A percentile compares a stretch with the other conserved stretches of the same genome.
Conservation (phyloP, 768 basidiomycete species). For the Suillus sp. region DNA sequence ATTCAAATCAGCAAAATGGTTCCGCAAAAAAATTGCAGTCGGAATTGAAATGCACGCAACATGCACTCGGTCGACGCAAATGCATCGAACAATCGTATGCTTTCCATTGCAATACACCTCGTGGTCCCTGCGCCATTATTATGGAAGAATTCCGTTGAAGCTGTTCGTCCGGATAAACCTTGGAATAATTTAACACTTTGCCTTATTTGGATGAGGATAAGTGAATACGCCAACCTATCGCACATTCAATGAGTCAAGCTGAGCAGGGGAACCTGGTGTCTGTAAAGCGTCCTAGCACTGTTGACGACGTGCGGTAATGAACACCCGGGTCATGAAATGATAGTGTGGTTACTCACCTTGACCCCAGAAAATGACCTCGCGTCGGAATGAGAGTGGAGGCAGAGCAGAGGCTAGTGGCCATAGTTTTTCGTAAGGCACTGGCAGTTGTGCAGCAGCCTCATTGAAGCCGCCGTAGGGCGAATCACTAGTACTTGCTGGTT, state of each 20-base stretch:
- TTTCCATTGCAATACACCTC: background rate
- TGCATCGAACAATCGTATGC: background rate
- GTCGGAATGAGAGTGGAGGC: background rate
- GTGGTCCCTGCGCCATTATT: too few relatives aligned
- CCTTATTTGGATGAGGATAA: conserved; percentile 37
- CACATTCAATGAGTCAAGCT: background rate
- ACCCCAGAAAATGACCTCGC: background rate
- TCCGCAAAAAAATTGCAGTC: conserved; percentile 31
- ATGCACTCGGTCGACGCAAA: conserved; percentile 21
- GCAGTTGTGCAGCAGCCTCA: background rate
- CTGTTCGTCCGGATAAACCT: conserved; percentile 16
- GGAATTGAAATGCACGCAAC: conserved; percentile 32
- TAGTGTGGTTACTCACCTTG: background rate
- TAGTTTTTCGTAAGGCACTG: background rate
- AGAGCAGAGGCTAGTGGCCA: background rate
- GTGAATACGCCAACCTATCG: conserved; percentile 15
- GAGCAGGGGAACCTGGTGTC: background rate
- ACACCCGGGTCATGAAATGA: background rate
- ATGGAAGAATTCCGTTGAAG: background rate
- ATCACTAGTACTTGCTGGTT: background rate
- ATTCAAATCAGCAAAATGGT: conserved; percentile 37
- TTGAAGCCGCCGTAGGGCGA: background rate
- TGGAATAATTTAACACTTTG: conserved; percentile 22
- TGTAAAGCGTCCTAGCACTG: background rate
- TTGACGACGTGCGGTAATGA: background rate